Base-by-base conservation (phyloP, 2,329 filamentous ascomycete species). In the Aureobasidium subglaciale region DNA sequence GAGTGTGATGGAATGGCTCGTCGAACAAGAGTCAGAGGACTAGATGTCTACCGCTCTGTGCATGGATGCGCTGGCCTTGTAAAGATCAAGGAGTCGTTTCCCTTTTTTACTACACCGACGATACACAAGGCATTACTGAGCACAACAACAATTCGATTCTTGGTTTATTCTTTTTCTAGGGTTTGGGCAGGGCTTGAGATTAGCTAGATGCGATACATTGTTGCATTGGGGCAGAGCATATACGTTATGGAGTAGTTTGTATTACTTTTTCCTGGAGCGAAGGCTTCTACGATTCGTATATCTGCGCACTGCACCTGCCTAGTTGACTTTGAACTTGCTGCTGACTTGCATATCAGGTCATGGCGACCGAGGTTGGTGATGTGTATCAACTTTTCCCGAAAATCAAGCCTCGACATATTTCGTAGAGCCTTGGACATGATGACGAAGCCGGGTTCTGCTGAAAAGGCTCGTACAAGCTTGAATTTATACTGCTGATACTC, bases 1-100 rank as follows among this genome's bases (percentile, higher is more conserved):
- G 74, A 95, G 88, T 37, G 80, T 97, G 6, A 74, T 95, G 55
- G 92, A 97, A 71, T 99, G 92, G 90, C 71, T 93, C 25, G 76
- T 78, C 10, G 70, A 75, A 63, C 72, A 77, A 62, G 59, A 58
- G 30, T 37, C 43, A 3, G 27, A 57, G 27, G 45, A 56, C 11
- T 56, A 34, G 34, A 52, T 5, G 16, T 32, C 29, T 46, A 3
- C n/a, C 2, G 13, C 41, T 29, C 41, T 43, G n/a, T 43, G 41
- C 30, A 43, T 43, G 25, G 41, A 43, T 20, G 41, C 25, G 20
- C 24, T 20, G 41, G 27, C 16, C 11, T 30, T 43, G 25, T 30
- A 15, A 29, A 11, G 18, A 30, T 43, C n/a, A 43, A 43, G 29
- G 41, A 41, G 38, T 13, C 13, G 38, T 16, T 7, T 20, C 11